phyloP scores from a whole-genome alignment of 495 filamentous ascomycete species.

The Penicillium lagena region DNA sequence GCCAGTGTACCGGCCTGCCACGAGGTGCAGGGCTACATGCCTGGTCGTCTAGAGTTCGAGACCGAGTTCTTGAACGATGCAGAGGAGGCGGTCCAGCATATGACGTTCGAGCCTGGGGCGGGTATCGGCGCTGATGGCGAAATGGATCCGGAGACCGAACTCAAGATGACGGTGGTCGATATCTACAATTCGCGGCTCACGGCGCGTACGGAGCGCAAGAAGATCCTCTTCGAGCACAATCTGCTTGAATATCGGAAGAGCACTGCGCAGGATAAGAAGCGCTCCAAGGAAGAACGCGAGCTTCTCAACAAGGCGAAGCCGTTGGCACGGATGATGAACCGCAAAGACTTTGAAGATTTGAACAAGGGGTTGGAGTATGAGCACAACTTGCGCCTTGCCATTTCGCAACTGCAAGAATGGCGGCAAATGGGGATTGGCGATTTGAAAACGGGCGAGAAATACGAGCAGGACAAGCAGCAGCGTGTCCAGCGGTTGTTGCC shows the following conservation, averaged over 20 bases:
- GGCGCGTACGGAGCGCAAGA: conserved; percentile 89
- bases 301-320: conserved; percentile 89
- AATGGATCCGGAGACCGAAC: conserved; percentile 86
- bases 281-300: conserved; percentile 90
- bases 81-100: conserved; percentile 94
- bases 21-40: conserved; percentile 98
- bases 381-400: conserved; percentile 82
- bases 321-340: conserved; percentile 94
- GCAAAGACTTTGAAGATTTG: conserved; percentile 80
- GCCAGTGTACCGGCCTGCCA: conserved; percentile 91
- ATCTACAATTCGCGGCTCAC: conserved; percentile 95
- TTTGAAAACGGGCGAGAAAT: conserved; percentile 83
- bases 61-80: conserved; percentile 97
- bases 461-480: conserved; percentile 81
- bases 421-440: conserved; percentile 75
- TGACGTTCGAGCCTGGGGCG: conserved; percentile 96
- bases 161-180: conserved; percentile 97
- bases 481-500: conserved; percentile 64
- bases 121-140: conserved; percentile 82
- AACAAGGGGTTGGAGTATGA: conserved; percentile 81
- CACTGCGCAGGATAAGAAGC: conserved; percentile 80
- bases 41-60: conserved; percentile 94
- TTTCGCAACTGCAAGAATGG: conserved; percentile 92
- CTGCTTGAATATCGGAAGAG: conserved; percentile 91
- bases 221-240: conserved; percentile 91